Evolutionary conservation across 805 yeast genomes (phyloP), one percentile per base, ranked within the genome.

Genomic region (Candida sithepensis): DNA sequence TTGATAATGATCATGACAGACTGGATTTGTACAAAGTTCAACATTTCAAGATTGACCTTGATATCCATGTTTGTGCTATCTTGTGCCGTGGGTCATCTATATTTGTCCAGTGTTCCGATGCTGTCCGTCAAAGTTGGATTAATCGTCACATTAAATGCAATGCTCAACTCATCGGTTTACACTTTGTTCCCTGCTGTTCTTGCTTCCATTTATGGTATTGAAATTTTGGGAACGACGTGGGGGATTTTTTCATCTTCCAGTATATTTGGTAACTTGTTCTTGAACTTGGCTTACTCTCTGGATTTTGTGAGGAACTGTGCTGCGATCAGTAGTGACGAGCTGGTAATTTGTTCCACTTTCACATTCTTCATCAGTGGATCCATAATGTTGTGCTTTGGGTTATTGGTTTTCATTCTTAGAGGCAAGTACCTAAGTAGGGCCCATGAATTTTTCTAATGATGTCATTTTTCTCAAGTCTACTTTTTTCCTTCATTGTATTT

Each of bases 161-260:
- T 59, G 33, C 43, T 66, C 28, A 65, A 92, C 60, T 97, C 98
- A 28, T 88, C 91, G 0, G 61, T 88, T 3, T 92, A 88, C 69
- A 90, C 98, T 0, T 67, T 88, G 5, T 87, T 82, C 56, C 98
- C 99, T 3, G 85, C 96, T 0, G 74, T 90, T 13, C 80, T 90
- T 14, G 84, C 96, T 1, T 73, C 84, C 3, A 79, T 87, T 2
- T 94, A 96, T 90, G 97, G 97, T 0, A 76, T 86, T 20, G 90
- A 86, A 39, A 77, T 87, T 30, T 81, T 92, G 66, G 98, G 97
- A 0, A 86, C 96, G 2, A 86, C 92, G 2, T 92, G 96, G 88
- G 97, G 97, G 2, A 71, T 85, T 22, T 87, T 89, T 63, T 84
- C 89, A 77, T 74, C 87, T 32, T 94, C 95, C 0, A 96, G 97